A percentile compares a stretch with the other conserved stretches of the same genome.
These are phyloP conservation scores for Amaranthus palmeri DNA, from an alignment of 148 eudicot species.

Conservation along the genomic window DNA sequence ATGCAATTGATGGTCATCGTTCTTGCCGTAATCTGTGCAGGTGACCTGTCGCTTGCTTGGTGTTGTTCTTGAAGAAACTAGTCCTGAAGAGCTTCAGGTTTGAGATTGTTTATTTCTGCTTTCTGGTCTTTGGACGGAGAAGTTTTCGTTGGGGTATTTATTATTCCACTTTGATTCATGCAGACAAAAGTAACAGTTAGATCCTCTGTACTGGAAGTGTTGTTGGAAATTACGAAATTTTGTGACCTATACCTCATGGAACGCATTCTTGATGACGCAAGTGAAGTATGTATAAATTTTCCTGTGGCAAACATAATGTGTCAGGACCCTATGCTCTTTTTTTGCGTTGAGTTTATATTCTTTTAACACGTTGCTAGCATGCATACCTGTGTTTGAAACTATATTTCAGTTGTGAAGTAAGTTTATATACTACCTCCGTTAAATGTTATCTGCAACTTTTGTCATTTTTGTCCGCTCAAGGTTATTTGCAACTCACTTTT, in stretches of 20 bases:
- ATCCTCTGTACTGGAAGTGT: constrained; percentile 81
- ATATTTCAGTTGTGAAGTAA: neutral
- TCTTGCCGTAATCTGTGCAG: constrained; percentile 28
- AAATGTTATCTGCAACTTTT: too few species aligned
- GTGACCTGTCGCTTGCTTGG: constrained; percentile 94
- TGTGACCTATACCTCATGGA: constrained; percentile 99
- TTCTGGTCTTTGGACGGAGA: constrained; percentile 9
- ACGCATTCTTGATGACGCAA: constrained; percentile 86
- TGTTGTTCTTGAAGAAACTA: constrained; percentile 88
- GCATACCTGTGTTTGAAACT: neutral
- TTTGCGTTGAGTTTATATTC: neutral
- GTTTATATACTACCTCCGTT: too few species aligned
- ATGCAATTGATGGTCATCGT: neutral
- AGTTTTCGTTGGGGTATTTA: constrained; percentile 3
- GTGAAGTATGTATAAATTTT: constrained; percentile 53
- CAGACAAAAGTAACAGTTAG: constrained; percentile 91
- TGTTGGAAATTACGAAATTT: constrained; percentile 86
- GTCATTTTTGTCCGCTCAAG: too few species aligned
- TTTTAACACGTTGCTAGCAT: neutral
- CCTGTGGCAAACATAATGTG: neutral
- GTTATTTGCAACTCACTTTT: too few species aligned
- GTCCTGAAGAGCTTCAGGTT: constrained; percentile 96
- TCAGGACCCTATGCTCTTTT: neutral
- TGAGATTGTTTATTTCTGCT: constrained; percentile 3
- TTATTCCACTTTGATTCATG: constrained; percentile 8